These are phyloP conservation scores for Aspergillus sclerotioniger DNA, from an alignment of 495 filamentous ascomycete genomes.

Conservation along the genomic window DNA sequence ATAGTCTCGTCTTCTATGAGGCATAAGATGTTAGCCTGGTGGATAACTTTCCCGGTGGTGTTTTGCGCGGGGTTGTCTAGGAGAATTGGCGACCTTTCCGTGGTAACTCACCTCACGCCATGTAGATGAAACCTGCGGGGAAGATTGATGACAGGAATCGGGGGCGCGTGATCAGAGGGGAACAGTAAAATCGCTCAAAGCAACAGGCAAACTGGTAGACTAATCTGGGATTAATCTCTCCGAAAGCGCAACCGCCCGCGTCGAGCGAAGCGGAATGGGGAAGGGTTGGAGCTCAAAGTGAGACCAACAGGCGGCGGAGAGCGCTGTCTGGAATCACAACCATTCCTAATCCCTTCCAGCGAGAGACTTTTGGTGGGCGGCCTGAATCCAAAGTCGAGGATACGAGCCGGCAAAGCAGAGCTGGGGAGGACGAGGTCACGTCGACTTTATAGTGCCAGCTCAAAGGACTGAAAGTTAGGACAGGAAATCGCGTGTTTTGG, in stretches of 20 bases:
- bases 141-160: conserved; percentile 16
- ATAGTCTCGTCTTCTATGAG: conserved; percentile 2
- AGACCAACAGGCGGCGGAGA: conserved; percentile 36
- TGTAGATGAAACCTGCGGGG: conserved; percentile 28
- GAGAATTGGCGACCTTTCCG: conserved; percentile 16
- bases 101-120: conserved; percentile 28
- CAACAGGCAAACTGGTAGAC: conserved; percentile 7
- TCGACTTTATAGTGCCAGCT: conserved; percentile 7
- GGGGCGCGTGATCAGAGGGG: conserved; percentile 12
- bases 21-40: conserved; percentile 10
- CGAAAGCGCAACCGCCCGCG: conserved; percentile 17
- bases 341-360: conserved; percentile 29
- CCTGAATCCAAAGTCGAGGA: conserved; percentile 3
- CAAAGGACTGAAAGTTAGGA: conserved; percentile 7
- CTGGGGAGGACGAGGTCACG: conserved; percentile 3
- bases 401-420: conserved; percentile 1
- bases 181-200: conserved; percentile 3
- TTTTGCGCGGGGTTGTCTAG: conserved; percentile 22
- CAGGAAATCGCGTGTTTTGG: conserved; percentile 20
- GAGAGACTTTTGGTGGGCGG: conserved; percentile 5
- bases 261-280: conserved; percentile 17
- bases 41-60: not conserved
- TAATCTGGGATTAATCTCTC: conserved; percentile 1
- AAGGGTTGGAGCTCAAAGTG: conserved; percentile 29
- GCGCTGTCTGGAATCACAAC: conserved; percentile 26